A percentile compares a stretch with the other conserved stretches of the same genome.
Evolutionary conservation across 257 asterid genomes (phyloP).

Genomic region (Eustoma russellianum): DNA sequence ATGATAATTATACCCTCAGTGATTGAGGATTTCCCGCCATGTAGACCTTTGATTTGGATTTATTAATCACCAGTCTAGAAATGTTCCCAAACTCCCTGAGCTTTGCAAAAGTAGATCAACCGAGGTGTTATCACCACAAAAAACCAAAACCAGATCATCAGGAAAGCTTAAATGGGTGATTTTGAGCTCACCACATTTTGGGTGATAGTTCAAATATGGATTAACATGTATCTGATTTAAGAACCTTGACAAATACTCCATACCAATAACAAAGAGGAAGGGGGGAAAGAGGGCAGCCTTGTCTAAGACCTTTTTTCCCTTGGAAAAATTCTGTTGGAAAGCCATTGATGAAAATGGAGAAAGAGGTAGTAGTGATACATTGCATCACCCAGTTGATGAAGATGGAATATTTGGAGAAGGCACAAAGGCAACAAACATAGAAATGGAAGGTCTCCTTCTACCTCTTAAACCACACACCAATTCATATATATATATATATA

Average conservation of each 20-base stretch:
- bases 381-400: no score
- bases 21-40: background rate
- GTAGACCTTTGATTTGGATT: background rate
- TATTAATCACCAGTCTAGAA: background rate
- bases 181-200: no score
- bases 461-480: no score
- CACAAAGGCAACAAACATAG: no score
- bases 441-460: no score
- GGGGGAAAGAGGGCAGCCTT: no score
- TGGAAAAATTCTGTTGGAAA: background rate
- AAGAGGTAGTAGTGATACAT: no score
- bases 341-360: background rate
- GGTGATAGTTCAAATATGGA: background rate
- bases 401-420: no score
- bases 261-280: no score
- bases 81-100: background rate
- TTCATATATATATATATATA: no score
- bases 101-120: background rate
- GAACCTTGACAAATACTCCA: background rate
- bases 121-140: background rate
- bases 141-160: background rate
- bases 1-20: background rate
- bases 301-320: no score
- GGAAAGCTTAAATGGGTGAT: background rate
- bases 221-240: background rate